Base-by-base conservation (phyloP, 2,329 filamentous ascomycete species). In the Myriangium duriaei region DNA sequence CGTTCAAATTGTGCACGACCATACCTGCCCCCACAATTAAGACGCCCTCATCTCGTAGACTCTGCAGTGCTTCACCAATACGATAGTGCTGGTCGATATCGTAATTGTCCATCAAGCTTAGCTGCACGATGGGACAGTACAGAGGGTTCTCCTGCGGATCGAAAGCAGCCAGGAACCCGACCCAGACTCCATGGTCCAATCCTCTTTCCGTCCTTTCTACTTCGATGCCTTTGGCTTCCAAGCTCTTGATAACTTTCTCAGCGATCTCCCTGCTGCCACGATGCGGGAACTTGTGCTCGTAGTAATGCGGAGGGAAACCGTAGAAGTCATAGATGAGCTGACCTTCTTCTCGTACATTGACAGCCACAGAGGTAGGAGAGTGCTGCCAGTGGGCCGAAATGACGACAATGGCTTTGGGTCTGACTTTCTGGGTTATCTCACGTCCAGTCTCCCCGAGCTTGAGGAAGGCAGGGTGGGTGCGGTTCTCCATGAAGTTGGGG, bases 301-400 rank as follows among this genome's bases (percentile, higher is more conserved):
- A 81, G 48, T 72, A 81, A 45, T 79, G 65, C 3, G 66, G 56
- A 1, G 77, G 79, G 51, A 81, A 82, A 2, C 76, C 75, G 49
- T 78, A 76, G 59, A 80, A 81, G 50, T 81, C 77, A 50, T 80
- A 81, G 30, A 81, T 76, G 46, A 81, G 51, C 42, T 79, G 71
- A 2, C 69, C 73, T n/a, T 66, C 58, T 40, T 73, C 71, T 3
- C 68, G 72, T 13, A 67, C 69, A 52, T 81, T 81, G 44, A 81
- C 65, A 46, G 74, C 61, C 44, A 81, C 67, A 3, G 60, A 63
- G 47, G 67, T 60, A 18, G 58, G 55, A 54, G 58, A n/a, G 3
- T 66, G 71, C 56, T 80, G 74, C 79, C 79, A 84, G 55, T 84
- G 79, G 2, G 77, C 79, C 1, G 78, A 82, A 51, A 84, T 78